Evolutionary conservation across 2,329 filamentous ascomycete genomes (phyloP).

Genomic region (Penicillium fuscoglaucum): DNA sequence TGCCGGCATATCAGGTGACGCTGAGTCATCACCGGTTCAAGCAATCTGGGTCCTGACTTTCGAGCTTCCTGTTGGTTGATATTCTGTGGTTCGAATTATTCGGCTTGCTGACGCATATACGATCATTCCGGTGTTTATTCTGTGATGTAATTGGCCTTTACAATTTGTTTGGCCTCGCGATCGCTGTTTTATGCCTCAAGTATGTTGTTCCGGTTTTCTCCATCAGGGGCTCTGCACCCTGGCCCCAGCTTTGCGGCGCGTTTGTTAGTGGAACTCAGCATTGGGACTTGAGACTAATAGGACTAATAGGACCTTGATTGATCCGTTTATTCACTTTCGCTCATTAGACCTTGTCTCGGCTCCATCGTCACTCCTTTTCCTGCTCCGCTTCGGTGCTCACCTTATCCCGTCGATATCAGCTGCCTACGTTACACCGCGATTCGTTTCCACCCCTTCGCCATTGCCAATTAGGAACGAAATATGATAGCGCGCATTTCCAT

Average conservation of each 20-base stretch:
- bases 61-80: slow-evolving; percentile 11
- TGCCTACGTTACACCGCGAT: slow-evolving; percentile 3
- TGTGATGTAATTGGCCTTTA: slow-evolving; percentile 21
- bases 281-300: slow-evolving; percentile 10
- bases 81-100: slow-evolving; percentile 4
- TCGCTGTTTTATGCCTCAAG: slow-evolving; percentile 13
- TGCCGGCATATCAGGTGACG: slow-evolving; percentile 31
- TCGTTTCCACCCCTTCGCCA: slow-evolving; percentile 5
- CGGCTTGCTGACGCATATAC: slow-evolving; percentile 6
- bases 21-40: slow-evolving; percentile 21
- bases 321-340: slow-evolving; percentile 11
- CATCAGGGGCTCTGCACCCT: slow-evolving; percentile 21
- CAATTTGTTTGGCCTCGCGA: slow-evolving; percentile 7
- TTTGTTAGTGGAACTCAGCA: slow-evolving; percentile 5
- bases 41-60: slow-evolving; percentile 8
- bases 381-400: not conserved
- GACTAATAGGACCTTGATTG: slow-evolving; percentile 6
- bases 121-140: slow-evolving; percentile 8
- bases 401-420: slow-evolving; percentile 1
- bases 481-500: slow-evolving; percentile 25
- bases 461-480: slow-evolving; percentile 13
- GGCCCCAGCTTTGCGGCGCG: slow-evolving; percentile 17
- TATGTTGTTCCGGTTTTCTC: slow-evolving; percentile 12
- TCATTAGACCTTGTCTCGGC: slow-evolving; percentile 5
- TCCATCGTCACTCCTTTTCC: slow-evolving; percentile 17